These are phyloP conservation scores for Metschnikowia santaceciliae DNA, from an alignment of 805 yeast species.

Conservation along the genomic window DNA sequence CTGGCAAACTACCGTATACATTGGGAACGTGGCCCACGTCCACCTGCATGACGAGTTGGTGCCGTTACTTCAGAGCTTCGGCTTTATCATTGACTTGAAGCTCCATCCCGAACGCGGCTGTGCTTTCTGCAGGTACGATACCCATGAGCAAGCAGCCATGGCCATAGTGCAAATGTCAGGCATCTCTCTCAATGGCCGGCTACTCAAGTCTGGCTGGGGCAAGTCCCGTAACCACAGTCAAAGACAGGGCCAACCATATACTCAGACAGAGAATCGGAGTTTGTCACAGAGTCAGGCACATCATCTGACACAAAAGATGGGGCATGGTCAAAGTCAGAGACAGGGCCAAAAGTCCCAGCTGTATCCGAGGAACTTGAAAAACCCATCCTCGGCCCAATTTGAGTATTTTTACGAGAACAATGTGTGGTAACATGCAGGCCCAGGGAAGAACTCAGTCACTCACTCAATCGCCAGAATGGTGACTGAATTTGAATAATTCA, in stretches of 20 bases:
- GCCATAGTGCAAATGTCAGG: conserved; percentile 80
- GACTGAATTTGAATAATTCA: no score
- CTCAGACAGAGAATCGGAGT: no score
- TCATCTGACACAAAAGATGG: no score
- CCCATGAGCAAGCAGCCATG: conserved; percentile 84
- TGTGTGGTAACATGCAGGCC: neutral
- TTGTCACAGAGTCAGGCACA: no score
- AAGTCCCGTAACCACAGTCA: conserved; percentile 36
- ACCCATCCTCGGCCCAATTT: neutral
- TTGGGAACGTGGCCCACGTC: conserved; percentile 79
- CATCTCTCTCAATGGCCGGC: conserved; percentile 68
- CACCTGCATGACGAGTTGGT: conserved; percentile 69
- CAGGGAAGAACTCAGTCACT: no score
- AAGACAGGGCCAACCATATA: no score
- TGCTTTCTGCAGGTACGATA: conserved; percentile 83
- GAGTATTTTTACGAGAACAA: neutral
- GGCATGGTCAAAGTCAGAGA: no score
- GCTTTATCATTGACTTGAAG: conserved; percentile 76
- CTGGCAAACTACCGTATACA: conserved; percentile 82
- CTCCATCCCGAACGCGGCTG: conserved; percentile 79
- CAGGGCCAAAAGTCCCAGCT: no score
- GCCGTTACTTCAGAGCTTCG: conserved; percentile 73
- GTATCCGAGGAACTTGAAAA: neutral
- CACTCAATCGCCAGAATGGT: no score
- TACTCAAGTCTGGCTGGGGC: conserved; percentile 86